These are phyloP conservation scores for Aureobasidium subglaciale DNA, from an alignment of 2,329 filamentous ascomycete genomes.

Conservation along the genomic window DNA sequence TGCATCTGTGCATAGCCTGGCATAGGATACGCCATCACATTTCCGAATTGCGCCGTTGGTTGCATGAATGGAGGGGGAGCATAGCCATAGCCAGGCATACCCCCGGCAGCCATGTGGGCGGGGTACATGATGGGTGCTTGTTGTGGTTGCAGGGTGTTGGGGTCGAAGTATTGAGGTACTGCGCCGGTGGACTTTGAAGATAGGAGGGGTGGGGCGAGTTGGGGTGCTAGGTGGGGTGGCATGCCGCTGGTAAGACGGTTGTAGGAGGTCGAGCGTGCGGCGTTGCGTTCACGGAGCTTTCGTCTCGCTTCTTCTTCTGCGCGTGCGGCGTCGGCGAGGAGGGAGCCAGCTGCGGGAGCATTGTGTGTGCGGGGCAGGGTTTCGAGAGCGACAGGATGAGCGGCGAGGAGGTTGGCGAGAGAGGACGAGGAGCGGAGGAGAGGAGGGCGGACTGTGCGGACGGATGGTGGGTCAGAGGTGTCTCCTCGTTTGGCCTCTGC, in stretches of 20 bases:
- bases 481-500: slow-evolving; percentile 18
- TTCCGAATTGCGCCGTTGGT: not conserved
- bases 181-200: not conserved
- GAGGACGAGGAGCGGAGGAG: slow-evolving; percentile 42
- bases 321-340: slow-evolving; percentile 3
- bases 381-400: slow-evolving; percentile 50
- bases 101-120: not conserved
- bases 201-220: not conserved
- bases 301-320: slow-evolving; percentile 1
- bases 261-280: not conserved
- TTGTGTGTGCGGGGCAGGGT: slow-evolving; percentile 26
- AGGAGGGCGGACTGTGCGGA: slow-evolving; percentile 32
- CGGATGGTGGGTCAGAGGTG: not conserved
- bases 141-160: not conserved
- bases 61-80: not conserved
- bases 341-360: slow-evolving; percentile 22
- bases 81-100: not conserved
- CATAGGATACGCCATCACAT: not conserved
- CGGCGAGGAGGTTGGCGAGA: slow-evolving; percentile 56
- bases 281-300: slow-evolving; percentile 11
- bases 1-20: not conserved
- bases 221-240: not conserved
- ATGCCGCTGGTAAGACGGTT: not conserved
- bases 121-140: slow-evolving; percentile 2
- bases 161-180: slow-evolving; percentile 4